Evolutionary conservation across 176 grass and related monocot species (phyloP).

Genomic region (Hyparrhenia diplandra): DNA sequence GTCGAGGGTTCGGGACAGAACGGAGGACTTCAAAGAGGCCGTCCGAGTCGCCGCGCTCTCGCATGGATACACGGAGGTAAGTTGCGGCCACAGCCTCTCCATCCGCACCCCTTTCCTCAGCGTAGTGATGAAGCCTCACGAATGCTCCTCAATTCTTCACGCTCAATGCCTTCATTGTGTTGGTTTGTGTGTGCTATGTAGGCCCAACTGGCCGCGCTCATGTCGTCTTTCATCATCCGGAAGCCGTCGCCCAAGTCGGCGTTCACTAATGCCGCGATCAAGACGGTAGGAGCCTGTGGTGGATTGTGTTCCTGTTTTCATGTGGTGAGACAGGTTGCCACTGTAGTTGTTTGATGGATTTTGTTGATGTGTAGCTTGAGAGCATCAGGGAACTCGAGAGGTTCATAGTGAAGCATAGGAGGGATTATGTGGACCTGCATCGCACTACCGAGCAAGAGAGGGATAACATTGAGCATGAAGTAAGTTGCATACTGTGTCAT

Average conservation of each 20-base stretch:
- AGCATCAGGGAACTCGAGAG: constrained; percentile 76
- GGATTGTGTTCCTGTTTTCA: neutral
- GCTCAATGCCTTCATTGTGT: neutral
- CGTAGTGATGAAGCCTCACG: neutral
- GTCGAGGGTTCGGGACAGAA: constrained; percentile 74
- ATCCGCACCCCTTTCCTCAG: neutral
- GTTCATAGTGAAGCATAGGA: constrained; percentile 80
- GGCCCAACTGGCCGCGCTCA: constrained; percentile 66
- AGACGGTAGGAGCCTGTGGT: constrained; percentile 48
- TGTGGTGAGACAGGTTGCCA: neutral
- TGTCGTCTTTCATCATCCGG: constrained; percentile 87
- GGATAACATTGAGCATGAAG: constrained; percentile 98
- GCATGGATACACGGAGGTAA: constrained; percentile 69
- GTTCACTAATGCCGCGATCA: constrained; percentile 78
- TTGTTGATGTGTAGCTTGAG: constrained; percentile 59
- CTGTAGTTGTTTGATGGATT: neutral
- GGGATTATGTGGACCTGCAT: constrained; percentile 85
- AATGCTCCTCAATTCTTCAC: neutral
- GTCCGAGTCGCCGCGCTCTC: constrained; percentile 54
- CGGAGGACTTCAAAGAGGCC: constrained; percentile 79
- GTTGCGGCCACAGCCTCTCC: neutral
- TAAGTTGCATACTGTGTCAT: constrained; percentile 4
- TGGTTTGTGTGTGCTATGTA: constrained; percentile 21
- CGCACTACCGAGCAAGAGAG: constrained; percentile 90
- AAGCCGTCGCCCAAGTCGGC: constrained; percentile 55